Evolutionary conservation across 2,329 filamentous ascomycete genomes (phyloP).

Genomic region (Fusarium tuaranense): DNA sequence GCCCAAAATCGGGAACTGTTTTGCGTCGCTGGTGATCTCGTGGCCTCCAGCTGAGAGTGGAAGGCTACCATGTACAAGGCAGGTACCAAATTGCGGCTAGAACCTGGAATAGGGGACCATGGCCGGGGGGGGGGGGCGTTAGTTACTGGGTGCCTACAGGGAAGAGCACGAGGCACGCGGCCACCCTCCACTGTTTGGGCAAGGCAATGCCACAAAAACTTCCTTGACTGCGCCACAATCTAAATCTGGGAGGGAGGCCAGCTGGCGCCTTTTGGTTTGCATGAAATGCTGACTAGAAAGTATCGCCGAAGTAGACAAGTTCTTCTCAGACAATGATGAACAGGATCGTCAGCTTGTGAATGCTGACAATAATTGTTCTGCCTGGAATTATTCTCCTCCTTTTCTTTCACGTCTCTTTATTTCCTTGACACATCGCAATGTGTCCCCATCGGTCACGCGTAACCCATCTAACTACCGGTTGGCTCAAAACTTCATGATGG

Average conservation of each 20-base stretch:
- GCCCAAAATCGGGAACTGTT: slow-evolving; percentile 21
- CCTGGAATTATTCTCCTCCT: background rate
- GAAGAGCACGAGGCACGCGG: slow-evolving; percentile 12
- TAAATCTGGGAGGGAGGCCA: slow-evolving; percentile 8
- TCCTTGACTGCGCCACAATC: slow-evolving; percentile 30
- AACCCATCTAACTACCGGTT: background rate
- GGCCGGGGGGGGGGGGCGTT: background rate
- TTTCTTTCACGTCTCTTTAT: background rate
- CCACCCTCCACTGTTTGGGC: background rate
- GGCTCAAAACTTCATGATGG: slow-evolving; percentile 7
- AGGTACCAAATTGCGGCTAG: slow-evolving; percentile 29
- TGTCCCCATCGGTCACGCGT: slow-evolving; percentile 1
- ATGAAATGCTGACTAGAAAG: slow-evolving; percentile 17
- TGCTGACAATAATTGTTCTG: background rate
- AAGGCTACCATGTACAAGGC: slow-evolving; percentile 10
- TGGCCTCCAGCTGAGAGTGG: slow-evolving; percentile 31
- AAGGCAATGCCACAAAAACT: background rate
- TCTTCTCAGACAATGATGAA: slow-evolving; percentile 12
- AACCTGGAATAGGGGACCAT: slow-evolving; percentile 40
- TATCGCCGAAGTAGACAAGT: slow-evolving; percentile 7
- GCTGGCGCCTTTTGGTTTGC: slow-evolving; percentile 8
- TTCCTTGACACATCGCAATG: background rate
- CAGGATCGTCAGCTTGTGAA: background rate
- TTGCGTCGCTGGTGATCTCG: slow-evolving; percentile 37
- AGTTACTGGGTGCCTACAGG: background rate